Base-by-base conservation (phyloP, 1,139 yeast genomes). In the Waltiozyma sp. region DNA sequence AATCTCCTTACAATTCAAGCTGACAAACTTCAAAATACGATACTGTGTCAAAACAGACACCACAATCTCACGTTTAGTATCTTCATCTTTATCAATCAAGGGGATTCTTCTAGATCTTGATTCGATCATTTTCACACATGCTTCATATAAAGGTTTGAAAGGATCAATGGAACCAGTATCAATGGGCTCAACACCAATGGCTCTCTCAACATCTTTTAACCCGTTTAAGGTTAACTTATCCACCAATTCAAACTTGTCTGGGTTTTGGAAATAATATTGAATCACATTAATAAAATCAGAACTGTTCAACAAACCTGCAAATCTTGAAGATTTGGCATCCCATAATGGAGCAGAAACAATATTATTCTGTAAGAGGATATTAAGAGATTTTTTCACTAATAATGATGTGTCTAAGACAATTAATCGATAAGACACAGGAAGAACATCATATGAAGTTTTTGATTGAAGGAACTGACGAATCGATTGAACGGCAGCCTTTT, bases 331-430 rank as follows among this genome's bases (percentile, higher is more conserved):
- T 57, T 82, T 77, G 46, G 88, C 83, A 62, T 91, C 86, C 99
- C 99, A 93, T 47, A 93, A 69, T 3, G 99, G 98, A 3, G 98
- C 98, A 41, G 94, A 82, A 28, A 93, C 96, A 55, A 93, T 87
- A 58, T 87, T 86, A 61, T 93, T 93, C 59, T 93, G 98, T 43
- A 91, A 69, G 50, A 93, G 68, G 37, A 93, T 89, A 50, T 88
- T 88, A 57, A 93, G 72, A 10, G 96, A 86, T 58, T 91, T 87
- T 63, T 91, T 91, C 39, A 93, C 95, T 46, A 88, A 68, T 43
- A 93, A 68, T 8, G 96, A 79, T 2, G 97, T 89, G 61, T 93
- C 99, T 54, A 93, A 75, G 39, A 93, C 98, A 45, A 93, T 85
- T 54, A 93, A 72, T 52, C 97, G 73, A 62, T 91, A 93, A 40